Base-by-base conservation (phyloP, 306 rosid genomes). In the Trichosanthes truncata region DNA sequence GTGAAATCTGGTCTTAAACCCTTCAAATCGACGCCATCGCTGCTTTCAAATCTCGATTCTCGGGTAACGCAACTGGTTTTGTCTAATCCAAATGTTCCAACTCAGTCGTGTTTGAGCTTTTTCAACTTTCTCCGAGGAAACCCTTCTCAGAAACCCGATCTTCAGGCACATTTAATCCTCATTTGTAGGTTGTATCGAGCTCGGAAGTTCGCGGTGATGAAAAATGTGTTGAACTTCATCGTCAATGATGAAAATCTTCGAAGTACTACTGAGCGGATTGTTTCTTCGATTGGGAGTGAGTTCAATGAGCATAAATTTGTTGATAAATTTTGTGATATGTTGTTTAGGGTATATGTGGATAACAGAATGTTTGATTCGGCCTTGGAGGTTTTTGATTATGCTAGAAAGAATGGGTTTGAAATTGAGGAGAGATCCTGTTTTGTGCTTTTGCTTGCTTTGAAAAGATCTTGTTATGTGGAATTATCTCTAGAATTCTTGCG, bases 401-500 rank as follows among this genome's bases (percentile, higher is more conserved):
- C 48, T 18, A 80, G 80, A 13, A 45, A 17, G 41, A 89, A 77
- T 8, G 87, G 89, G 29, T 65, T 89, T 61, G 84, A 80, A 82
- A 86, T 94, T 26, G 94, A 91, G 81, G 96, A 87, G 85, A 86
- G 93, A 80, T 94, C 97, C 5, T 94, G 98, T 81, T 87, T 89
- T 86, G 91, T 81, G 78, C 84, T 91, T 80, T 81, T 94, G 87
- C 83, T 85, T 78, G 96, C 92, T 55, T 78, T 90, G 61, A 94
- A 86, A 84, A 92, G 80, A 65, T 82, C 82, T 55, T 78, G 77
- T 31, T 74, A 79, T 59, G 80, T 78, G 20, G 91, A 92, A 0
- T 75, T 80, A n/a, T 86, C 86, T 81, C 52, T 84, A 0, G 38
- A 52, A 40, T 89, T 94, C 56, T 92, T 92, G 46, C 82, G 79